phyloP scores from a whole-genome alignment of 352 stramenopile genomes.

The Detonula confervacea region DNA sequence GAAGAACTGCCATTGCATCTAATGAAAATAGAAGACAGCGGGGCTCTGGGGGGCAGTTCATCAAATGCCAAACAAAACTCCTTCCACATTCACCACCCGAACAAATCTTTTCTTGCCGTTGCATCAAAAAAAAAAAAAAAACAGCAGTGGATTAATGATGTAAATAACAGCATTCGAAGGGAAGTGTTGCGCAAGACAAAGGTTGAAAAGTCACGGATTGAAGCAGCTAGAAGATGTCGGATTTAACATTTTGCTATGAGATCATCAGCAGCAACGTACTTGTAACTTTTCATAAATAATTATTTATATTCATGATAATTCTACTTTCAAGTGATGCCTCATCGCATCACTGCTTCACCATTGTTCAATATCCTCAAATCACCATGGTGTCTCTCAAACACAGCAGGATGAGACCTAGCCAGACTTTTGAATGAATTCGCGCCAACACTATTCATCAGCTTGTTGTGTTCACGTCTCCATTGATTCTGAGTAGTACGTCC shows the following conservation, averaged over 20 bases:
- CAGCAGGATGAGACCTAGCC: conserved; percentile 65
- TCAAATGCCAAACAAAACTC: conserved; percentile 54
- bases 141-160: conserved; percentile 78
- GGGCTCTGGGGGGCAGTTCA: conserved; percentile 13
- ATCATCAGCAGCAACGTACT: background rate
- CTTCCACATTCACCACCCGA: conserved; percentile 87
- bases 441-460: conserved; percentile 60
- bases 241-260: background rate
- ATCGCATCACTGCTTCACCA: conserved; percentile 51
- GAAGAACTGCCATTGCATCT: conserved; percentile 84
- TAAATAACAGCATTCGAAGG: conserved; percentile 69
- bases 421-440: conserved; percentile 82
- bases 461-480: conserved; percentile 55
- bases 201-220: conserved; percentile 56
- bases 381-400: conserved; percentile 71
- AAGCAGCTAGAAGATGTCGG: conserved; percentile 17
- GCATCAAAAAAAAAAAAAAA: conserved; percentile 69
- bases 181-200: conserved; percentile 74
- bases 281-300: background rate
- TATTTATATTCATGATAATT: background rate
- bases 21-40: conserved; percentile 86
- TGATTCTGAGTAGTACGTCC: conserved; percentile 45
- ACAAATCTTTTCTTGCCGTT: conserved; percentile 86
- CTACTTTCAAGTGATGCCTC: background rate
- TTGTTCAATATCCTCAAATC: conserved; percentile 73